phyloP scores from a whole-genome alignment of 179 eudicot species.

The Drosera spatulata region DNA sequence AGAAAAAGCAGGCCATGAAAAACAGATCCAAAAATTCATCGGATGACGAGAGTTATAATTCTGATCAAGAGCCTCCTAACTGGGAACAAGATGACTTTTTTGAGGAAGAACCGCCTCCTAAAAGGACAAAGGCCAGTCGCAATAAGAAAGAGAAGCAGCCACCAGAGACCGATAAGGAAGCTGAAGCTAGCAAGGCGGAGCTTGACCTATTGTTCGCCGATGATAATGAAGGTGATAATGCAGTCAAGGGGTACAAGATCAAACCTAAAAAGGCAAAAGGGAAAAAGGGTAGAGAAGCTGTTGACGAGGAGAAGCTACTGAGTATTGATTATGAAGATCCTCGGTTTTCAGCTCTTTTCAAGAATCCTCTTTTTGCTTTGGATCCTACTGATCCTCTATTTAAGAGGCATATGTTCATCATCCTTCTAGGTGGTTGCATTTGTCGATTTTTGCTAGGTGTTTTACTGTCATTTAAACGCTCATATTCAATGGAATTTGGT shows the following conservation, averaged over 20 bases:
- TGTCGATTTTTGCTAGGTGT: no score
- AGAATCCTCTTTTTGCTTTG: conserved; percentile 52
- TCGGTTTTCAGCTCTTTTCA: conserved; percentile 58
- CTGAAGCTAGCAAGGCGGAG: conserved; percentile 68
- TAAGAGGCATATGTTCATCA: conserved; percentile 45
- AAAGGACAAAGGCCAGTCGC: conserved; percentile 14
- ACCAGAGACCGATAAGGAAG: conserved; percentile 29
- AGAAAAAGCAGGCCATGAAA: conserved; percentile 64
- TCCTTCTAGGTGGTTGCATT: neutral
- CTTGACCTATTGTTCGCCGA: conserved; percentile 83
- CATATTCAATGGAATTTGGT: conserved; percentile 6
- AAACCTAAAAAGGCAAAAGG: conserved; percentile 59
- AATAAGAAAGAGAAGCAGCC: conserved; percentile 18
- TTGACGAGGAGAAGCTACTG: conserved; percentile 61
- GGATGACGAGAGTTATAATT: conserved; percentile 61
- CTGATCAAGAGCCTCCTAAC: conserved; percentile 34
- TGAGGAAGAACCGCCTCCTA: conserved; percentile 38
- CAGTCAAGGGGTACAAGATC: conserved; percentile 66
- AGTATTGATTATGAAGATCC: conserved; percentile 53
- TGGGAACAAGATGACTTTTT: conserved; percentile 65
- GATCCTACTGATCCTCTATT: conserved; percentile 96
- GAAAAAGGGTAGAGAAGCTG: conserved; percentile 47
- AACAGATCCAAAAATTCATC: conserved; percentile 54
- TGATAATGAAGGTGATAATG: conserved; percentile 39
- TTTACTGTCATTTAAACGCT: neutral